These are phyloP conservation scores for Kluyveromyces nonfermentans DNA, from an alignment of 805 yeast species.

Conservation along the genomic window DNA sequence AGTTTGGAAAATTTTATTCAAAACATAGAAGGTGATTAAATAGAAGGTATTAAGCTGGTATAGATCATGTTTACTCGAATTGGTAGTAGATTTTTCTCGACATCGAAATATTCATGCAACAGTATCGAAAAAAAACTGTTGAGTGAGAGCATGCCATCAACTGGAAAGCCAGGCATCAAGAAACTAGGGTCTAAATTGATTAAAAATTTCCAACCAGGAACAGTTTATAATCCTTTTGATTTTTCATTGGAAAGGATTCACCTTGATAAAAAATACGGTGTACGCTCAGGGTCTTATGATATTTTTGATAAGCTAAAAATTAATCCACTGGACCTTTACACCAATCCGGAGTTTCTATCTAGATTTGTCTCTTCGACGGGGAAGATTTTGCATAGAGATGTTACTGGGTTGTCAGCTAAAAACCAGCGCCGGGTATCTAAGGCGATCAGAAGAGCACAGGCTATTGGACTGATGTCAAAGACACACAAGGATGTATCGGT, in stretches of 20 bases:
- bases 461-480: slow-evolving; percentile 67
- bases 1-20: too few relatives aligned
- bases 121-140: slow-evolving; percentile 2
- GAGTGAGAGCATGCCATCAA: slow-evolving; percentile 1
- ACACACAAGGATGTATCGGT: slow-evolving; percentile 54
- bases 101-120: background rate
- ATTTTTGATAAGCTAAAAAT: slow-evolving; percentile 43
- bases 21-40: background rate
- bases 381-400: slow-evolving; percentile 61
- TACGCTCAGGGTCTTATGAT: slow-evolving; percentile 18
- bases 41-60: too few relatives aligned
- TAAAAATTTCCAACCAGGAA: slow-evolving; percentile 40
- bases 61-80: background rate
- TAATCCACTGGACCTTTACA: slow-evolving; percentile 62
- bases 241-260: slow-evolving; percentile 52
- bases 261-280: slow-evolving; percentile 35
- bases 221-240: slow-evolving; percentile 74
- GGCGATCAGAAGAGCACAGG: slow-evolving; percentile 73
- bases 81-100: background rate
- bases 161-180: slow-evolving; percentile 12
- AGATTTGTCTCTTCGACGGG: slow-evolving; percentile 64
- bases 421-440: slow-evolving; percentile 66
- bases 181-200: slow-evolving; percentile 32
- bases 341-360: slow-evolving; percentile 62
- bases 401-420: slow-evolving; percentile 54